Evolutionary conservation across 495 filamentous ascomycete genomes (phyloP), one percentile per base, ranked within the genome.

Genomic region (Aspergillus ellipticus): DNA sequence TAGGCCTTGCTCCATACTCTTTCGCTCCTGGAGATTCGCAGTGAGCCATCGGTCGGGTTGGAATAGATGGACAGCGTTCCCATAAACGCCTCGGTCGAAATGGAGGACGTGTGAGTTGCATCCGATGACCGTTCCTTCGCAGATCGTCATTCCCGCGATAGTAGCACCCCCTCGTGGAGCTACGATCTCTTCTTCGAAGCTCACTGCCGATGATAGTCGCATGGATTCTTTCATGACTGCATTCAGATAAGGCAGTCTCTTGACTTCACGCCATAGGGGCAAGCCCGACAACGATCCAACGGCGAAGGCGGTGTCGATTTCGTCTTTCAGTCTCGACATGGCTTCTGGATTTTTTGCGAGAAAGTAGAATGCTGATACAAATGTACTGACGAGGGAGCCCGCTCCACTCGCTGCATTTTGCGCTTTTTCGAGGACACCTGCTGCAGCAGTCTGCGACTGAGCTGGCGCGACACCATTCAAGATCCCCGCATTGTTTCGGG

Each of bases 21-120:
- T 16, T 2, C 48, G 43, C 3, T 42, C 51, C 8, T 39, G 54
- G 2, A 0, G 17, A 31, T 51, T 29, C 6, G 47, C 33, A 29
- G 10, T 42, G 6, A 83, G 68, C 81, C 81, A 85, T 31, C 81
- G 62, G 53, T 80, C 81, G 0, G 83, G 82, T 2, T 75, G 64
- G 50, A 80, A 85, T 2, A 56, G 29, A 46, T 75, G 64, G 3
- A 68, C 68, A 53, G 83, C 76, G 13, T 67, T 61, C 1, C 82
- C 82, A 51, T 74, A 85, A 0, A 82, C 56, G 6, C 60, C 59
- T 10, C 59, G 59, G 24, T 73, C 53, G 10, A 69, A 59, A n/a
- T 67, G 57, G 2, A 67, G n/a, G 2, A 55, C 62, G 24, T 62
- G 61, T 0, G 61, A 43, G 43, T 63, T 65, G 47, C 61, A 64